Evolutionary conservation across 495 filamentous ascomycete genomes (phyloP), one percentile per base, ranked within the genome.

Genomic region (Aspergillus taichungensis): DNA sequence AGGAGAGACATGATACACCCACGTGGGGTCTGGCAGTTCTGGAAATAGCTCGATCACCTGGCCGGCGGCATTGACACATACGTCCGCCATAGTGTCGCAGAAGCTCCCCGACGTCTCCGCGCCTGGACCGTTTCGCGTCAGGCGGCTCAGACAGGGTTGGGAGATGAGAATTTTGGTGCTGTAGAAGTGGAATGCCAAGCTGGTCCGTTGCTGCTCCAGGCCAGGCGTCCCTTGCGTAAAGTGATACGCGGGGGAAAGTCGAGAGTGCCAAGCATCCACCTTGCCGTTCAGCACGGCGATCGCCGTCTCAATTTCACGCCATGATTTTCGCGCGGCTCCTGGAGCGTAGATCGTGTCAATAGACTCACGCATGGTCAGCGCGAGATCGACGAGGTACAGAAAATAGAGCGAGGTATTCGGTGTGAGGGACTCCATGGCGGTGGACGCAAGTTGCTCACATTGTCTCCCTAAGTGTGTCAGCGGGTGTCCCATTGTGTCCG

Each of bases 111-210:
- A 18, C 31, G 33, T 43, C 12, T 42, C 68, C 27, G 27, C 39
- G 7, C 38, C 48, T 28, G 37, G 24, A 66, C 29, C 47, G 45
- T 40, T 53, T 46, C 7, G 70, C 63, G 54, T 74, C 55, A 75
- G 43, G 1, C 67, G 65, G 45, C 72, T 77, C 9, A 83, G 61
- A 51, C 72, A 79, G 29, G 79, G 80, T 7, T 80, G 76, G 30
- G 71, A 69, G 28, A 77, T 69, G 13, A 83, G 57, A 12, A 80
- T 75, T 18, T 67, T 67, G 28, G 71, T 68, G 43, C 73, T 75
- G 53, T 75, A 71, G 48, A 74, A 81, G 34, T 66, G 63, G 46
- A 83, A 70, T 5, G 66, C 71, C 10, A 71, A 52, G 43, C 54
- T 57, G 5, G 59, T 42, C 6, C 59, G 53, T 27, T 64, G 57